phyloP scores from a whole-genome alignment of 2,329 filamentous ascomycete species.

The Aspergillus sp. region DNA sequence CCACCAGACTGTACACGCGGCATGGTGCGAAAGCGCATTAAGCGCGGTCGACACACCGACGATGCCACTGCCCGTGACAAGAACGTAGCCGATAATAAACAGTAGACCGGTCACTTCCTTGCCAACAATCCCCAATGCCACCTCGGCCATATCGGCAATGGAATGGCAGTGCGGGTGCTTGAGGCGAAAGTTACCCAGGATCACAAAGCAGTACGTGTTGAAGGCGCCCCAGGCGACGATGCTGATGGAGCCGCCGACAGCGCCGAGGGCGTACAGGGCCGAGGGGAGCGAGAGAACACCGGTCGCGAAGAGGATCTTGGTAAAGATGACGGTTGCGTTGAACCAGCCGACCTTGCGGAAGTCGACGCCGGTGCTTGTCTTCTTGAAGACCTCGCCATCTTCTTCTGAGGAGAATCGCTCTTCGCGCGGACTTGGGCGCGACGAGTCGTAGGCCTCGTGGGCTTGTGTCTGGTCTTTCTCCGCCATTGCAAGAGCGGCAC shows the following conservation, averaged over 20 bases:
- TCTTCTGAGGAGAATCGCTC: conserved; percentile 4
- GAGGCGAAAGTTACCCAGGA: conserved; percentile 58
- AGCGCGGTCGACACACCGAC: conserved; percentile 63
- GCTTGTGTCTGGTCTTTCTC: conserved; percentile 5
- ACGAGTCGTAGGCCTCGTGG: background rate
- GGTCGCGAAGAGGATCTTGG: conserved; percentile 48
- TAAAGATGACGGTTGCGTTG: conserved; percentile 57
- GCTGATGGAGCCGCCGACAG: conserved; percentile 24
- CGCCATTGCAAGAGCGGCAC: background rate
- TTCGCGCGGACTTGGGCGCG: background rate
- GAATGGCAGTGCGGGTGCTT: conserved; percentile 57
- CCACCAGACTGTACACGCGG: conserved; percentile 64
- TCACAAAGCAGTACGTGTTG: conserved; percentile 51
- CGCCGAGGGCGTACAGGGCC: conserved; percentile 25
- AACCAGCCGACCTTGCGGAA: conserved; percentile 61
- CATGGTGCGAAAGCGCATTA: conserved; percentile 64
- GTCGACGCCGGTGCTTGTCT: conserved; percentile 52
- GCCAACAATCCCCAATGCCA: conserved; percentile 57
- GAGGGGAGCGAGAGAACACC: conserved; percentile 28
- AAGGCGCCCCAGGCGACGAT: conserved; percentile 34
- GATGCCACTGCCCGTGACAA: conserved; percentile 62
- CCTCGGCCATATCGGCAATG: conserved; percentile 62
- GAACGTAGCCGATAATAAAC: conserved; percentile 63
- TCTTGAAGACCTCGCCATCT: conserved; percentile 57
- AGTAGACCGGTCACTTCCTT: conserved; percentile 60